A percentile compares a stretch with the other conserved stretches of the same genome.
These are phyloP conservation scores for Geotrichum aggregatum DNA, from an alignment of 1,139 yeast genomes.

Conservation along the genomic window DNA sequence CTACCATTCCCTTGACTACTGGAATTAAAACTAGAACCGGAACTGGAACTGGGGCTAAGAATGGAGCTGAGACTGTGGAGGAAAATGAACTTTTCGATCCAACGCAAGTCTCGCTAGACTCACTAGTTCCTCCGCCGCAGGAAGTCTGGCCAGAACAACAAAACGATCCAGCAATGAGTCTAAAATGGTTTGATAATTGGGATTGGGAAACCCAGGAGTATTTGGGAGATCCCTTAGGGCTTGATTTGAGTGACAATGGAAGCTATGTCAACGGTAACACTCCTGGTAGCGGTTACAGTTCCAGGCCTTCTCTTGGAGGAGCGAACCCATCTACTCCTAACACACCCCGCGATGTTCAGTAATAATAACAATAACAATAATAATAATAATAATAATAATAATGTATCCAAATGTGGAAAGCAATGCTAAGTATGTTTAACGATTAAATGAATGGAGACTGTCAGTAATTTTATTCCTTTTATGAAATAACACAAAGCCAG, in stretches of 20 bases:
- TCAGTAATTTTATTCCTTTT: slow-evolving; percentile 18
- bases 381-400: not conserved
- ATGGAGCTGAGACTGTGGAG: not conserved
- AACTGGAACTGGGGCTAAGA: too few relatives aligned
- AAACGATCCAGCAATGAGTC: slow-evolving; percentile 25
- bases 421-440: too few relatives aligned
- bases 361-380: not conserved
- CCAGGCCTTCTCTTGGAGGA: not conserved
- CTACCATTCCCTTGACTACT: not conserved
- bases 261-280: not conserved
- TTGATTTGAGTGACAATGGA: not conserved
- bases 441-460: not conserved
- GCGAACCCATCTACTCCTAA: not conserved
- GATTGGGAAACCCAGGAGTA: slow-evolving; percentile 24
- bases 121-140: not conserved
- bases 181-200: slow-evolving; percentile 34
- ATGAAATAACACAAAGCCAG: slow-evolving; percentile 74
- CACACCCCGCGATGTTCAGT: not conserved
- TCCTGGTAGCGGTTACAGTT: not conserved
- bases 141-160: not conserved
- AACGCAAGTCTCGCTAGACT: not conserved
- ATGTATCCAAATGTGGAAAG: not conserved
- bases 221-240: slow-evolving; percentile 7
- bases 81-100: not conserved
- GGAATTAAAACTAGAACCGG: too few relatives aligned